Conservation (phyloP, 2,329 filamentous ascomycete genomes). For the Furcasterigmium sp. region DNA sequence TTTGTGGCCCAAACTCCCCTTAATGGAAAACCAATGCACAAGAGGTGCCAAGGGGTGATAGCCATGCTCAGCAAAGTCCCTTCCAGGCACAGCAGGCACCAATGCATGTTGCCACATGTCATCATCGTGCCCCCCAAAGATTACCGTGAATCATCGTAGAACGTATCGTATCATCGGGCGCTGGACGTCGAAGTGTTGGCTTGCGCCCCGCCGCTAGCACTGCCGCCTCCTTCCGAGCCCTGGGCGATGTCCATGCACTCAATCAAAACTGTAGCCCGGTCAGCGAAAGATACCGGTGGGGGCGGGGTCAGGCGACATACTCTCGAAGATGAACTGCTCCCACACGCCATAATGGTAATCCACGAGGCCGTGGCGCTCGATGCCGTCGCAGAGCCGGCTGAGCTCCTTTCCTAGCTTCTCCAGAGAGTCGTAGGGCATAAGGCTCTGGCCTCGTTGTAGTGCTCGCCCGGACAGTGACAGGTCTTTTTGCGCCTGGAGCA, state of each 20-base stretch:
- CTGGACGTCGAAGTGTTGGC: conserved; percentile 1
- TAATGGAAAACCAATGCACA: too few relatives aligned
- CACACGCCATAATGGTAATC: conserved; percentile 97
- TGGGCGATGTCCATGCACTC: conserved; percentile 42
- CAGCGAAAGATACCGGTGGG: conserved; percentile 1
- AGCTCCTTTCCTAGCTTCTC: conserved; percentile 79
- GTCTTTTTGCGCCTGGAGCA: conserved; percentile 80
- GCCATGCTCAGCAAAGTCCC: too few relatives aligned
- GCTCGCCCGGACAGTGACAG: conserved; percentile 57
- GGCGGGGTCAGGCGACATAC: conserved; percentile 46
- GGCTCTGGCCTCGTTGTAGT: conserved; percentile 50
- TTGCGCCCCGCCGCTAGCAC: conserved; percentile 16
- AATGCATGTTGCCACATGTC: too few relatives aligned
- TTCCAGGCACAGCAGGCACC: too few relatives aligned
- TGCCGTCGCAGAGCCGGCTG: conserved; percentile 73
- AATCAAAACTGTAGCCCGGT: conserved; percentile 21
- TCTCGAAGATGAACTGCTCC: conserved; percentile 83
- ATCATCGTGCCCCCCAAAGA: neutral
- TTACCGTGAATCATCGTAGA: neutral
- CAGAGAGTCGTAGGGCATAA: conserved; percentile 65
- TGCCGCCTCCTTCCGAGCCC: conserved; percentile 26
- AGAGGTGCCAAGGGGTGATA: too few relatives aligned
- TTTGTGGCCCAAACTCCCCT: neutral
- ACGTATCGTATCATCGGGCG: neutral
- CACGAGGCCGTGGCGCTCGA: conserved; percentile 89